Conservation (phyloP, 2,329 filamentous ascomycete genomes). For the Sarocladiaceae sp. region DNA sequence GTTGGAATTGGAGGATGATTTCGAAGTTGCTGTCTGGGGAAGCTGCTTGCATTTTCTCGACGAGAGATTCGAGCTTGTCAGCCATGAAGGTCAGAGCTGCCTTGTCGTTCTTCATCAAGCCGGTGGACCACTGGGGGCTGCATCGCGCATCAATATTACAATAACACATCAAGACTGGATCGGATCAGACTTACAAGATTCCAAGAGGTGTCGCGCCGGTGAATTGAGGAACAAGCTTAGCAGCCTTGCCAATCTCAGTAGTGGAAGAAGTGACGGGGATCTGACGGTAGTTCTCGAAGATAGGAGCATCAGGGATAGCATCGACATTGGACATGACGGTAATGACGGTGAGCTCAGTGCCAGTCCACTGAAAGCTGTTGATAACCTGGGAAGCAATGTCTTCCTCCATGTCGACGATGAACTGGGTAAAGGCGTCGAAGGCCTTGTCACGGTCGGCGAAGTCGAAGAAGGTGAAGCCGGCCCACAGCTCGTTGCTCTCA, state of each 20-base stretch:
- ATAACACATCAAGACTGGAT: too few species aligned
- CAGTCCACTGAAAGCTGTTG: conserved; percentile 11
- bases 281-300: conserved; percentile 12
- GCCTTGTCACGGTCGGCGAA: conserved; percentile 18
- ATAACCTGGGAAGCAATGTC: conserved; percentile 18
- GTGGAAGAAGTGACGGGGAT: conserved; percentile 5
- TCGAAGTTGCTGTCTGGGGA: conserved; percentile 19
- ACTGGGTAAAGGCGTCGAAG: conserved; percentile 23
- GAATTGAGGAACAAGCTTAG: conserved; percentile 24
- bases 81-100: conserved; percentile 10
- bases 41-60: conserved; percentile 15
- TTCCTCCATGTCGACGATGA: conserved; percentile 19
- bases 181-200: conserved; percentile 14
- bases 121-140: background rate
- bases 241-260: background rate
- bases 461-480: conserved; percentile 21
- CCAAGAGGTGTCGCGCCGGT: conserved; percentile 26
- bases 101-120: conserved; percentile 4
- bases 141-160: background rate
- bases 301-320: conserved; percentile 9
- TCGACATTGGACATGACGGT: conserved; percentile 15
- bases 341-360: background rate
- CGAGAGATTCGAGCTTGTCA: conserved; percentile 18
- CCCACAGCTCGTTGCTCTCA: conserved; percentile 22
- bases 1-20: conserved; percentile 27